Evolutionary conservation across 306 rosid species (phyloP).

Genomic region (Acacia crassicarpa): DNA sequence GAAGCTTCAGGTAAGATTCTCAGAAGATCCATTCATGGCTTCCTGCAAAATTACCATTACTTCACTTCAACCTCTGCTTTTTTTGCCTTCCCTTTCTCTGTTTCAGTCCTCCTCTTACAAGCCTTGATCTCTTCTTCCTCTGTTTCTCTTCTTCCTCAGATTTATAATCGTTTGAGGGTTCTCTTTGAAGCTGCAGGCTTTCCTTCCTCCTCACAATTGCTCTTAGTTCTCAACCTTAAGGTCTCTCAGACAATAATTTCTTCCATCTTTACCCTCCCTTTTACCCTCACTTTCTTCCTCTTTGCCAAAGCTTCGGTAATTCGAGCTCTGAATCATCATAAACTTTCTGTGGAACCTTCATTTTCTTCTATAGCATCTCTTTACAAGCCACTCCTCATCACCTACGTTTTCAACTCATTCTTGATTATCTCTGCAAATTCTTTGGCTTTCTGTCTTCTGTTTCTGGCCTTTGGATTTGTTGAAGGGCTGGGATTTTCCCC

Average conservation of each 20-base stretch:
- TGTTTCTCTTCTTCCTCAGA: constrained; percentile 47
- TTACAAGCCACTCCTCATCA: constrained; percentile 59
- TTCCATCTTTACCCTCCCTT: constrained; percentile 70
- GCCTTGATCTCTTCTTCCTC: constrained; percentile 48
- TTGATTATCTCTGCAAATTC: constrained; percentile 79
- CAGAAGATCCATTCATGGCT: constrained; percentile 68
- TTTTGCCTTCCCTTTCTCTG: constrained; percentile 78
- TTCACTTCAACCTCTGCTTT: constrained; percentile 68
- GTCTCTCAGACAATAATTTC: constrained; percentile 82
- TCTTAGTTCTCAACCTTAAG: constrained; percentile 59
- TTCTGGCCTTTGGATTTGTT: constrained; percentile 60
- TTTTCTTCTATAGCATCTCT: constrained; percentile 45
- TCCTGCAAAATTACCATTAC: constrained; percentile 74
- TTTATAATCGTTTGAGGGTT: constrained; percentile 50
- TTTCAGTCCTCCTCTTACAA: constrained; percentile 70
- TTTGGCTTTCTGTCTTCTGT: constrained; percentile 58
- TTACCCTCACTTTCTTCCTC: constrained; percentile 75
- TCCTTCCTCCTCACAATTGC: constrained; percentile 64
- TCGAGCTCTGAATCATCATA: constrained; percentile 54
- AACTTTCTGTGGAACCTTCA: constrained; percentile 39
- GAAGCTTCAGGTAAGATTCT: constrained; percentile 60
- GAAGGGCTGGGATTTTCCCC: constrained; percentile 49
- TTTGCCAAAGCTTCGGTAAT: constrained; percentile 64
- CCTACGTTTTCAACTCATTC: constrained; percentile 63
- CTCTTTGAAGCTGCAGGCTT: constrained; percentile 84